Evolutionary conservation across 2,329 filamentous ascomycete genomes (phyloP), one percentile per base, ranked within the genome.

Genomic region (Diaporthe ilicicola): DNA sequence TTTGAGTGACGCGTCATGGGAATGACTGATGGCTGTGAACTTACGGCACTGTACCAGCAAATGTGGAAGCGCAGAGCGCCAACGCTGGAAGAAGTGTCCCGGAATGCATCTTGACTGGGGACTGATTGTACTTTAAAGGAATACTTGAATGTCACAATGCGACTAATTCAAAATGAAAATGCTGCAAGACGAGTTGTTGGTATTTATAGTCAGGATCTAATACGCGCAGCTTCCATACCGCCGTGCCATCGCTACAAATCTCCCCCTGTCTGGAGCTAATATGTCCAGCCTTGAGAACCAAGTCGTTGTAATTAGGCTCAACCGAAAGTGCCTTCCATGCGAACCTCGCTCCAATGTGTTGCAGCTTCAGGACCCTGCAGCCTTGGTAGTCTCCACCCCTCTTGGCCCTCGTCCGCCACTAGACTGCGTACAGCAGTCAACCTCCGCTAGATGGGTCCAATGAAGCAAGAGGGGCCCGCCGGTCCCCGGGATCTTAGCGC

Each of bases 281-380:
- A 64, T 44, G n/a, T 22, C 37, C 59, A 64, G 59, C 44, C 59
- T 64, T 42, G 37, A 37, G 59, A 64, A 64, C 59, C 59, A 50
- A 64, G 59, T 37, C 34, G 44, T 64, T 64, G 42, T 50, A 64
- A 64, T 64, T 64, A 64, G 59, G 59, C 59, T 64, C 59, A 64
- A 64, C 59, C 59, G 59, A 62, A 42, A 62, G 48, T 62, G 42
- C 59, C 22, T n/a, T 62, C 42, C 32, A 62, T 62, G 42, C 59
- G 8, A 62, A 42, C 42, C 37, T 48, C 27, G n/a, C n/a, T 39
- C 37, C 37, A 29, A 50, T n/a, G 59, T 50, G 59, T 64, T 37
- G 44, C 59, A 64, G 27, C 29, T 64, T 50, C n/a, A 64, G 59
- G 48, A 29, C 59, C 42, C 29, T 50, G 37, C 10, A 39, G 37